Conservation (phyloP, 2,329 filamentous ascomycete species). For the Beauveria sp. region DNA sequence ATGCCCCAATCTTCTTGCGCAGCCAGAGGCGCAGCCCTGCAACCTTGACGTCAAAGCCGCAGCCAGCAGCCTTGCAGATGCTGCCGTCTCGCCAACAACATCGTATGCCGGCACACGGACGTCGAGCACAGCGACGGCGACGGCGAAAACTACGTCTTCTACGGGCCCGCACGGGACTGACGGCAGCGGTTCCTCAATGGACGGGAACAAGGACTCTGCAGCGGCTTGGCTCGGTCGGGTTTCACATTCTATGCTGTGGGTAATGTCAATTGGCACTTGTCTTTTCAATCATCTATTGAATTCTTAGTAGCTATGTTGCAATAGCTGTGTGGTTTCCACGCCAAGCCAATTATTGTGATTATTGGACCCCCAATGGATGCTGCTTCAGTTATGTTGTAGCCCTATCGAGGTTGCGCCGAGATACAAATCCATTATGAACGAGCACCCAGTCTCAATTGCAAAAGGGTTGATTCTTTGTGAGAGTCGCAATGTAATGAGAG, state of each 20-base stretch:
- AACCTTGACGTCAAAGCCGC: conserved; percentile 5
- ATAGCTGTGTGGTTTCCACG: not conserved
- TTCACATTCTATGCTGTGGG: not conserved
- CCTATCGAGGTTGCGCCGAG: too few species aligned
- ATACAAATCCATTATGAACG: too few species aligned
- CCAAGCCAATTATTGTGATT: not conserved
- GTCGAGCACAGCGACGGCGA: not conserved
- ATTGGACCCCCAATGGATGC: not conserved
- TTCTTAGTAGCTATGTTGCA: not conserved
- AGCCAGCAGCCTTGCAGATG: conserved; percentile 4
- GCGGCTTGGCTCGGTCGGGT: not conserved
- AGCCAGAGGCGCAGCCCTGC: conserved; percentile 8
- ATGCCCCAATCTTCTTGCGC: conserved; percentile 3
- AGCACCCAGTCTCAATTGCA: too few species aligned
- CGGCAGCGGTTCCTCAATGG: not conserved
- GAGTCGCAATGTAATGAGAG: not conserved
- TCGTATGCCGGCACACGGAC: not conserved
- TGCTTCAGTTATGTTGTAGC: too few species aligned
- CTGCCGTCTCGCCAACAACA: not conserved
- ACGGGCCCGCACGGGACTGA: not conserved
- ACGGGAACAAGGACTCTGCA: not conserved
- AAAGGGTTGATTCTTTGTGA: too few species aligned
- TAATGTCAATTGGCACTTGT: not conserved
- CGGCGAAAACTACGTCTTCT: not conserved
- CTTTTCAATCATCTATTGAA: not conserved